Evolutionary conservation across 1,284 basidiomycete species (phyloP).

Genomic region (Coriolopsis trogii): DNA sequence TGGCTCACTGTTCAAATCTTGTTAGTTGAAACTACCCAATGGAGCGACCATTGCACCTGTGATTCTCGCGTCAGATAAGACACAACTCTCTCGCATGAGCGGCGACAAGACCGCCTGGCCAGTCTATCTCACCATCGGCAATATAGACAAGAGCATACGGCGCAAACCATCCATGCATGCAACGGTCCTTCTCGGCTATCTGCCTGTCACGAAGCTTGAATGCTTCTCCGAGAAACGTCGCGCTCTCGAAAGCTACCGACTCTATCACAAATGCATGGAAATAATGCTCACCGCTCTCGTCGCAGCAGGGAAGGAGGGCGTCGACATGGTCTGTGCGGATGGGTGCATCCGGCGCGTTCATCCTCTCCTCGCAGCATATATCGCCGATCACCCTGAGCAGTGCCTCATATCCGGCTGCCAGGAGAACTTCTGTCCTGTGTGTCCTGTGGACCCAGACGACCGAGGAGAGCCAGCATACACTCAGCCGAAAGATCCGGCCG

Average conservation of each 20-base stretch:
- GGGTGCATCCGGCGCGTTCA: slow-evolving; percentile 15
- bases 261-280: slow-evolving; percentile 29
- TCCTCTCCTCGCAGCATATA: slow-evolving; percentile 26
- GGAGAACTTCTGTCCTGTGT: slow-evolving; percentile 5
- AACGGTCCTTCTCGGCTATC: slow-evolving; percentile 41
- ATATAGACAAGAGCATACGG: slow-evolving; percentile 36
- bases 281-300: slow-evolving; percentile 19
- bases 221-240: slow-evolving; percentile 28
- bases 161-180: slow-evolving; percentile 32
- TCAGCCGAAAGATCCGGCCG: neutral
- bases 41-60: slow-evolving; percentile 35
- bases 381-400: slow-evolving; percentile 33
- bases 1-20: neutral
- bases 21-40: neutral
- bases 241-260: slow-evolving; percentile 6
- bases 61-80: slow-evolving; percentile 44
- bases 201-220: slow-evolving; percentile 42
- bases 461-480: slow-evolving; percentile 9
- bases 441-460: neutral
- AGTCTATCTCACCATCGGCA: slow-evolving; percentile 43
- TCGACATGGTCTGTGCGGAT: slow-evolving; percentile 20
- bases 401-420: slow-evolving; percentile 17
- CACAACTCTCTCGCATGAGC: slow-evolving; percentile 37
- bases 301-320: slow-evolving; percentile 18
- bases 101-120: slow-evolving; percentile 42